Evolutionary conservation across 2,329 filamentous ascomycete species (phyloP).

Genomic region (Claviceps fusiformis): DNA sequence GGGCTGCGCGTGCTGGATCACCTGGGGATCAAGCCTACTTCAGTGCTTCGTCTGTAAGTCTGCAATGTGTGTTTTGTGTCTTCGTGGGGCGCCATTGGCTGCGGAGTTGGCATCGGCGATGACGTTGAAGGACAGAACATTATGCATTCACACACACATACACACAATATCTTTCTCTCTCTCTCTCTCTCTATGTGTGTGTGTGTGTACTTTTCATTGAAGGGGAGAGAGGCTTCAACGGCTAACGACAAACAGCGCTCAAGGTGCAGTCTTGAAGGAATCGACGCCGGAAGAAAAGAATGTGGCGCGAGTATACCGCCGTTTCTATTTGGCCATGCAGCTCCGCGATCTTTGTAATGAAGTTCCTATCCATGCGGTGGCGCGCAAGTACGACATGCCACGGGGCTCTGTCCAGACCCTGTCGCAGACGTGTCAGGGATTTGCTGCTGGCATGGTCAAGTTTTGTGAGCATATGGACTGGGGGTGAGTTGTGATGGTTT

Average conservation of each 20-base stretch:
- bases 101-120: too few relatives aligned
- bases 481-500: conserved; percentile 30
- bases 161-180: too few relatives aligned
- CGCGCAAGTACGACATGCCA: conserved; percentile 55
- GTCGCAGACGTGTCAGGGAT: conserved; percentile 63
- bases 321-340: conserved; percentile 64
- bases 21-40: conserved; percentile 52
- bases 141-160: too few relatives aligned
- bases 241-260: conserved; percentile 37
- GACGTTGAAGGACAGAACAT: too few relatives aligned
- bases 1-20: conserved; percentile 54
- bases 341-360: conserved; percentile 71
- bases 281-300: conserved; percentile 46
- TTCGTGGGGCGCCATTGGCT: background rate
- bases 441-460: conserved; percentile 66
- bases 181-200: too few relatives aligned
- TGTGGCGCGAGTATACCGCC: conserved; percentile 48
- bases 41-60: conserved; percentile 52
- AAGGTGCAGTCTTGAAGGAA: conserved; percentile 52
- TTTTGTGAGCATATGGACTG: conserved; percentile 68
- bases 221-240: too few relatives aligned
- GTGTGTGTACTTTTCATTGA: too few relatives aligned
- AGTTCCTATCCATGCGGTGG: conserved; percentile 54
- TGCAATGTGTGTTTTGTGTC: background rate
- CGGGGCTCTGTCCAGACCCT: conserved; percentile 59